Conservation (phyloP, 495 filamentous ascomycete species). For the Antarctomyces pellizariae region DNA sequence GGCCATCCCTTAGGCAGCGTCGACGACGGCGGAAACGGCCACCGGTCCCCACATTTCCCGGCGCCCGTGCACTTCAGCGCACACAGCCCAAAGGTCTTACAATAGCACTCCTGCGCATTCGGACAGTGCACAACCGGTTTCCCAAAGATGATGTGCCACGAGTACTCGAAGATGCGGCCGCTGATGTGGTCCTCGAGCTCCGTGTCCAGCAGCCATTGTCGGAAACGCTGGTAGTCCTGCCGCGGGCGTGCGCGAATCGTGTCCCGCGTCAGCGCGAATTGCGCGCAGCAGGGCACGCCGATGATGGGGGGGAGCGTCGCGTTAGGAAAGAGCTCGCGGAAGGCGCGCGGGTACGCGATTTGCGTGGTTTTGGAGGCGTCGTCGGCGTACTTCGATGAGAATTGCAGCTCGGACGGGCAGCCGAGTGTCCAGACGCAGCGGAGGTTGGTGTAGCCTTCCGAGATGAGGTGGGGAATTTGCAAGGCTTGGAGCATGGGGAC, state of each 20-base stretch:
- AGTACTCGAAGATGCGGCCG: conserved; percentile 44
- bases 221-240: conserved; percentile 28
- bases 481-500: conserved; percentile 26
- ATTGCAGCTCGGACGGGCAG: conserved; percentile 34
- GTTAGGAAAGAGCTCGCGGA: conserved; percentile 29
- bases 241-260: conserved; percentile 23
- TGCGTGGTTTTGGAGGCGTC: conserved; percentile 17
- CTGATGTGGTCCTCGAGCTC: conserved; percentile 28
- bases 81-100: conserved; percentile 38
- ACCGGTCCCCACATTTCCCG: conserved; percentile 11
- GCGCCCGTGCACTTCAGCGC: conserved; percentile 16
- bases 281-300: conserved; percentile 39
- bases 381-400: conserved; percentile 12
- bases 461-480: conserved; percentile 27
- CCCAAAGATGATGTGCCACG: conserved; percentile 46
- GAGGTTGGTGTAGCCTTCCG: conserved; percentile 38
- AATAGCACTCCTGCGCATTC: conserved; percentile 31
- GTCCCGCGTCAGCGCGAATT: conserved; percentile 39
- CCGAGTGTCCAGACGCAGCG: conserved; percentile 39
- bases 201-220: conserved; percentile 38
- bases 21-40: conserved; percentile 12
- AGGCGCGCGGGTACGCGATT: conserved; percentile 25
- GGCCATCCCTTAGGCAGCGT: conserved; percentile 18
- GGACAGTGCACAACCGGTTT: conserved; percentile 32
- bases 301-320: conserved; percentile 20